phyloP scores from a whole-genome alignment of 108 stramenopile species.

The Cyclotella distinguenda region DNA sequence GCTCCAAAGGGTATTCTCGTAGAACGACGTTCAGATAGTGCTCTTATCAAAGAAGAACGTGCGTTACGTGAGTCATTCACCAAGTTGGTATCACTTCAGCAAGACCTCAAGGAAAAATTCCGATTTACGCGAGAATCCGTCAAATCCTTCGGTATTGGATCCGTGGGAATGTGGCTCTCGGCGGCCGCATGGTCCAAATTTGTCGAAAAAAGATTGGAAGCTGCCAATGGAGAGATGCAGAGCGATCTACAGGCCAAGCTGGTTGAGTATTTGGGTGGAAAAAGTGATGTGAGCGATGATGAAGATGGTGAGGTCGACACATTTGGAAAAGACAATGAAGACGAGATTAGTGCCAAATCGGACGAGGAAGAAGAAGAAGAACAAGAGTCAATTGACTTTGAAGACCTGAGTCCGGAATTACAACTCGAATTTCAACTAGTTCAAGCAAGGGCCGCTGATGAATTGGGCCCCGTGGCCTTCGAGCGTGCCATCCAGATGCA shows the following conservation, averaged over 20 bases:
- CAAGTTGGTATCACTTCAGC: conserved; percentile 35
- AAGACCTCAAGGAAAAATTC: conserved; percentile 41
- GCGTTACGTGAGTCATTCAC: conserved; percentile 29
- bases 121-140: conserved; percentile 26
- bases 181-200: conserved; percentile 43
- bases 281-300: neutral
- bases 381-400: conserved; percentile 38
- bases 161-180: conserved; percentile 33
- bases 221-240: conserved; percentile 38
- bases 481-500: conserved; percentile 46
- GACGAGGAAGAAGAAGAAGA: conserved; percentile 12
- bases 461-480: conserved; percentile 35
- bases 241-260: conserved; percentile 40
- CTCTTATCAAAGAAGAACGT: conserved; percentile 34
- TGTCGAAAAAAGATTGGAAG: conserved; percentile 41
- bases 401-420: conserved; percentile 38
- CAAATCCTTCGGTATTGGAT: conserved; percentile 39
- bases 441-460: conserved; percentile 35
- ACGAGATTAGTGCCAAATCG: too few relatives aligned
- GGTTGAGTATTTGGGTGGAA: conserved; percentile 26
- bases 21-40: conserved; percentile 21
- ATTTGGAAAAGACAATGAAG: neutral
- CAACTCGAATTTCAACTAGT: conserved; percentile 39
- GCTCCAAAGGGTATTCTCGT: conserved; percentile 24
- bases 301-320: neutral